These are phyloP conservation scores for Curvularia verruculosa DNA, from an alignment of 2,329 filamentous ascomycete species.

Conservation along the genomic window DNA sequence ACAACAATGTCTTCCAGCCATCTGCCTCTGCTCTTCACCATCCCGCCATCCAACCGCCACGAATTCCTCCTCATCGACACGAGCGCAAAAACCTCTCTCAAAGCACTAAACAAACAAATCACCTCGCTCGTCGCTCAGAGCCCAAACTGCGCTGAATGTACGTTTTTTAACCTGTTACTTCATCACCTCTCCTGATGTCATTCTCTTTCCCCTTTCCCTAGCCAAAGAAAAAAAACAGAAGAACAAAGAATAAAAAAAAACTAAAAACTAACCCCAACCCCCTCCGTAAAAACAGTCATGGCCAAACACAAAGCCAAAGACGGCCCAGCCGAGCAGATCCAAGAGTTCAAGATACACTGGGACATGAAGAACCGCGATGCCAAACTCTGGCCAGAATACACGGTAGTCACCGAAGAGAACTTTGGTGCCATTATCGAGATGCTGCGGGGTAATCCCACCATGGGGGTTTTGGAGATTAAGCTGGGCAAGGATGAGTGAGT, in stretches of 20 bases:
- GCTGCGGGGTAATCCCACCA: slow-evolving; percentile 31
- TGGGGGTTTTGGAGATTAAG: slow-evolving; percentile 44
- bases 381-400: slow-evolving; percentile 46
- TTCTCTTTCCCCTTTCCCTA: not conserved
- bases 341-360: slow-evolving; percentile 43
- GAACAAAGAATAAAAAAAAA: not conserved
- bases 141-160: slow-evolving; percentile 44
- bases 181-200: not conserved
- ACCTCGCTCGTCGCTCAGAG: slow-evolving; percentile 27
- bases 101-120: slow-evolving; percentile 42
- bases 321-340: slow-evolving; percentile 31
- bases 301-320: slow-evolving; percentile 38
- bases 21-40: slow-evolving; percentile 44
- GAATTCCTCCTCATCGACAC: slow-evolving; percentile 41
- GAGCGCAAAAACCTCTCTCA: slow-evolving; percentile 29
- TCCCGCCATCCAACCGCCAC: slow-evolving; percentile 42
- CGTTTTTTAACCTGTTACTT: not conserved
- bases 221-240: not conserved
- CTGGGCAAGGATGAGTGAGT: slow-evolving; percentile 34
- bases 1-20: slow-evolving; percentile 4
- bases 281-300: no score
- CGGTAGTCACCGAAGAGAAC: slow-evolving; percentile 43
- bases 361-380: slow-evolving; percentile 33
- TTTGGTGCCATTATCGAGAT: slow-evolving; percentile 37
- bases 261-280: not conserved